Base-by-base conservation (phyloP, 495 filamentous ascomycete genomes). In the Penicillium lividum region DNA sequence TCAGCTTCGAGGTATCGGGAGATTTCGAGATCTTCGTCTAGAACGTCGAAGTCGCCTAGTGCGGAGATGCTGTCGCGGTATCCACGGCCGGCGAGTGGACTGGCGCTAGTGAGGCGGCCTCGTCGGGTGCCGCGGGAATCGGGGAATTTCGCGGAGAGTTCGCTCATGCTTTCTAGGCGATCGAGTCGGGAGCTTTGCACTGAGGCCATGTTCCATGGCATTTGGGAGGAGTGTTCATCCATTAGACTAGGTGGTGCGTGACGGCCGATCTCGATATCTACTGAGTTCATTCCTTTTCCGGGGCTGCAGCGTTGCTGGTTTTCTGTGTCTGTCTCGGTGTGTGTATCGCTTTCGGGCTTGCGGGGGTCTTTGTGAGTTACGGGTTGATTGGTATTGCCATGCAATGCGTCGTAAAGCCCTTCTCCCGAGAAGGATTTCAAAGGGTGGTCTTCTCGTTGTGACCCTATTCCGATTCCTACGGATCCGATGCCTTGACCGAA, bases 151-250 rank as follows among this genome's bases (percentile, higher is more conserved):
- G 81, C 77, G 6, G 80, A 71, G 13, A 86, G 74, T 18, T 86
- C 86, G 57, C 81, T 83, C 9, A 78, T 73, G 47, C 78, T 82
- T 10, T 79, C 72, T 28, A 85, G 66, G 36, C 79, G 78, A 51
- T 76, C 77, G 5, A 70, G 73, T 18, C 73, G 77, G 25, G 85
- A 87, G 51, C 81, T 82, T 45, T 82, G 77, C 3, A 82, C 60
- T 3, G 86, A 89, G 28, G 83, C 81, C 61, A 84, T 79, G 61
- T 90, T 90, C 88, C 88, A 91, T 43, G 88, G 88, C 80, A 90
- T 84, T 34, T 81, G 79, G 2, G 80, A 83, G 10, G 84, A 84
- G 42, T 74, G 73, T 44, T 84, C 78, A 56, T 88, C 84, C n/a
- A 77, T 71, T 3, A 88, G 77, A 16, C 79, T 76, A 0, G 78